Evolutionary conservation across 306 rosid genomes (phyloP).

Genomic region (Acacia melanoxylon): DNA sequence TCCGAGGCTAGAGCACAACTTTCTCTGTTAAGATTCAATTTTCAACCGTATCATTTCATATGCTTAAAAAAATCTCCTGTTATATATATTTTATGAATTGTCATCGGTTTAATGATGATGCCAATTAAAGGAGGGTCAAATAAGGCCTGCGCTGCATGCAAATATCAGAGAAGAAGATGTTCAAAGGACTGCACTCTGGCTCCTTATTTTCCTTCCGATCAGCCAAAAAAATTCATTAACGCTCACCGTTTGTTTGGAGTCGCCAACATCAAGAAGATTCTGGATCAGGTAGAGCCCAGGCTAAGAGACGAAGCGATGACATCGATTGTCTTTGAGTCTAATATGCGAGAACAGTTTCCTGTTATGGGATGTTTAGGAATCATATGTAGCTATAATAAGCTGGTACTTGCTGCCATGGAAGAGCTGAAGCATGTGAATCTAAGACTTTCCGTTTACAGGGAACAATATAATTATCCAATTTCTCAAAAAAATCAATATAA

Average conservation of each 20-base stretch:
- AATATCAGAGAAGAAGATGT: slow-evolving; percentile 58
- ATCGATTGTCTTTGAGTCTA: slow-evolving; percentile 59
- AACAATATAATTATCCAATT: slow-evolving; percentile 8
- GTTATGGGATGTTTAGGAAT: slow-evolving; percentile 45
- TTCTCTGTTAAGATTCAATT: no score
- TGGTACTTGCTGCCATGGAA: not conserved
- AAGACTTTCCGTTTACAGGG: slow-evolving; percentile 3
- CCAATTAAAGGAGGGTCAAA: slow-evolving; percentile 56
- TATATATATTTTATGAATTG: no score
- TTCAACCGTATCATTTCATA: no score
- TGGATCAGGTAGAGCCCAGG: not conserved
- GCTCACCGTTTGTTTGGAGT: slow-evolving; percentile 73
- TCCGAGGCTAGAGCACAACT: no score
- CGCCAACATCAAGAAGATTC: slow-evolving; percentile 43
- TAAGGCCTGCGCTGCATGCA: slow-evolving; percentile 76
- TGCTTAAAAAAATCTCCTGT: no score
- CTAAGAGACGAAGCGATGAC: slow-evolving; percentile 50
- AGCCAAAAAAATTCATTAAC: slow-evolving; percentile 44
- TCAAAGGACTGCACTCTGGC: slow-evolving; percentile 49
- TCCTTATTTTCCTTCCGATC: slow-evolving; percentile 57
- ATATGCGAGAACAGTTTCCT: slow-evolving; percentile 45
- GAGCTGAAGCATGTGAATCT: not conserved
- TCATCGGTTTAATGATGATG: not conserved
- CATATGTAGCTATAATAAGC: not conserved
- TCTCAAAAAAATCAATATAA: not conserved